Conservation (phyloP, 352 stramenopile genomes). For the Elongisporangium prolatum region DNA sequence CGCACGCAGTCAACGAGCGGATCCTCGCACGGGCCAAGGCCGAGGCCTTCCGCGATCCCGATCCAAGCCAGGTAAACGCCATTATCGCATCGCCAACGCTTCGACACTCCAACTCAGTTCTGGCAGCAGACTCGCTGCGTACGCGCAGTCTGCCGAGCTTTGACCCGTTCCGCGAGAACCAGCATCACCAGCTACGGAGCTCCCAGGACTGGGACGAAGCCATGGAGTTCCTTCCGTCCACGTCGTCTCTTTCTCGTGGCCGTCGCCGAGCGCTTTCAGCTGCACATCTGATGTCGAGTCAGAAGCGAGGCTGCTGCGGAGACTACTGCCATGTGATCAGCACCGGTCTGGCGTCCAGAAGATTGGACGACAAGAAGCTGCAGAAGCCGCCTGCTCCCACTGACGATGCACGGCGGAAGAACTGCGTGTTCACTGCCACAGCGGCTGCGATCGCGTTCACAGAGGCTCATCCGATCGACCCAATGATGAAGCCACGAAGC, state of each 20-base stretch:
- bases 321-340: slow-evolving; percentile 60
- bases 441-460: slow-evolving; percentile 53
- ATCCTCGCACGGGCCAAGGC: slow-evolving; percentile 52
- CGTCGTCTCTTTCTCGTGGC: slow-evolving; percentile 49
- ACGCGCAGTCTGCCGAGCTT: slow-evolving; percentile 12
- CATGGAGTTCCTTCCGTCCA: slow-evolving; percentile 47
- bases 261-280: slow-evolving; percentile 49
- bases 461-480: slow-evolving; percentile 27
- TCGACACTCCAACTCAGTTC: slow-evolving; percentile 18
- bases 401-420: slow-evolving; percentile 25
- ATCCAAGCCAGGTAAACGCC: slow-evolving; percentile 66
- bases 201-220: slow-evolving; percentile 43
- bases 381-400: slow-evolving; percentile 4
- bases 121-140: slow-evolving; percentile 29
- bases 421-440: slow-evolving; percentile 42
- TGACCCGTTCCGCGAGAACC: slow-evolving; percentile 35
- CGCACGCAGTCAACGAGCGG: slow-evolving; percentile 53
- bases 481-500: slow-evolving; percentile 11
- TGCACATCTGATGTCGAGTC: slow-evolving; percentile 63
- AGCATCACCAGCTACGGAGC: slow-evolving; percentile 24
- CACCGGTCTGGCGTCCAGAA: slow-evolving; percentile 27
- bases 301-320: slow-evolving; percentile 65
- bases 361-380: slow-evolving; percentile 34
- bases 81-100: slow-evolving; percentile 59
- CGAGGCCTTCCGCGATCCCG: slow-evolving; percentile 37